phyloP scores from a whole-genome alignment of 371 early-diverging fungal genomes.

The Mucor sp. region DNA sequence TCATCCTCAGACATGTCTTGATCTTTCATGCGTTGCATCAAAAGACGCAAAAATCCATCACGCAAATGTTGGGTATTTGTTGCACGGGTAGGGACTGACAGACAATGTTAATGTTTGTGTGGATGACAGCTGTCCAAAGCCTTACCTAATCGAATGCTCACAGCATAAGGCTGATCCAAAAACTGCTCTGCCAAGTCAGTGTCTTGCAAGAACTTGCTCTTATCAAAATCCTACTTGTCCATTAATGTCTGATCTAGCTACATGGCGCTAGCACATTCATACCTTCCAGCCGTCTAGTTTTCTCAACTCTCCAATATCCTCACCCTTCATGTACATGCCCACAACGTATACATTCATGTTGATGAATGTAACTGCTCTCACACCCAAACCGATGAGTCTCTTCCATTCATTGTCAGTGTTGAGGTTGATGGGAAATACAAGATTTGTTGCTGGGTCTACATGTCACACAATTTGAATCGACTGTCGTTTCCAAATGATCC shows the following conservation, averaged over 20 bases:
- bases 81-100: conserved; percentile 53
- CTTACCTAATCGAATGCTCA: conserved; percentile 50
- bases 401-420: conserved; percentile 39
- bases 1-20: conserved; percentile 46
- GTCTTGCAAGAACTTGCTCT: conserved; percentile 1
- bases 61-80: conserved; percentile 74
- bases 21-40: conserved; percentile 52
- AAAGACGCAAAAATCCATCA: conserved; percentile 68
- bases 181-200: conserved; percentile 26
- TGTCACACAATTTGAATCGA: neutral
- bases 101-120: neutral
- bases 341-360: conserved; percentile 69
- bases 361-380: conserved; percentile 70
- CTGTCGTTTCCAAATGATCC: neutral
- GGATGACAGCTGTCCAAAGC: neutral
- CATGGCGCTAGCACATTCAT: neutral
- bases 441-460: conserved; percentile 39
- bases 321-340: conserved; percentile 59
- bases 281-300: conserved; percentile 41
- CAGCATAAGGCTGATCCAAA: conserved; percentile 46
- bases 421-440: conserved; percentile 40
- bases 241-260: neutral
- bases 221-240: conserved; percentile 17
- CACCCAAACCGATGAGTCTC: conserved; percentile 66
- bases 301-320: conserved; percentile 42